Base-by-base conservation (phyloP, 441 rosid genomes). In the Viola pubescens region DNA sequence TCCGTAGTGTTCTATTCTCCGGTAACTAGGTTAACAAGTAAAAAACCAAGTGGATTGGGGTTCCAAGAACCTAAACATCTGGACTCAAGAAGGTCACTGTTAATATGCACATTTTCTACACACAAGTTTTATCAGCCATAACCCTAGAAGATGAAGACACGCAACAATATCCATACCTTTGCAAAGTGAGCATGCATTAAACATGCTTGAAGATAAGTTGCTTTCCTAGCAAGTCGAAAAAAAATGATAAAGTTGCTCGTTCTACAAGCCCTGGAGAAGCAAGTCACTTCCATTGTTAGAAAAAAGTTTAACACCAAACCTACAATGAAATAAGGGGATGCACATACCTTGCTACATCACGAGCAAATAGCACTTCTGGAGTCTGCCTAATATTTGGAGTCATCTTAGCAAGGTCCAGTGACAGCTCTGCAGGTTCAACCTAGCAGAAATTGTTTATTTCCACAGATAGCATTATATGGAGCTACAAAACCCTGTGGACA, bases 341-440 rank as follows among this genome's bases (percentile, higher is more conserved):
- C 53, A 71, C 70, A 66, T 67, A 94, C 99, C 99, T 88, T 72
- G 99, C 99, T 52, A 88, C 97, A 72, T 61, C 78, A 72, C 94
- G 94, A 58, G 99, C 94, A 73, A 94, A 94, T 50, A 81, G 81
- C 64, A 94, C 95, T 71, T 94, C 96, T 38, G 88, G 79, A 42
- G 94, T 78, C 74, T 89, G 97, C 80, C 97, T 78, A 48, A 90
- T 90, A 68, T 88, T 96, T 38, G 95, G 85, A 72, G 88, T 90
- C 97, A 94, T 94, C 83, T 94, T 90, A 19, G 96, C 97, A 80
- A 94, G 96, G 67, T 94, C 97, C 72, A 90, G 81, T 7, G 99
- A 88, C 68, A 94, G 96, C 74, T 94, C 99, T 47, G 91, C 89
- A 53, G 97, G 99, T 85, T 94, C 99, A 71, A 94, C 99, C 97